A percentile compares a stretch with the other conserved stretches of the same genome.
These are phyloP conservation scores for Cryphonectria carpinicola DNA, from an alignment of 2,329 filamentous ascomycete species.

Conservation along the genomic window DNA sequence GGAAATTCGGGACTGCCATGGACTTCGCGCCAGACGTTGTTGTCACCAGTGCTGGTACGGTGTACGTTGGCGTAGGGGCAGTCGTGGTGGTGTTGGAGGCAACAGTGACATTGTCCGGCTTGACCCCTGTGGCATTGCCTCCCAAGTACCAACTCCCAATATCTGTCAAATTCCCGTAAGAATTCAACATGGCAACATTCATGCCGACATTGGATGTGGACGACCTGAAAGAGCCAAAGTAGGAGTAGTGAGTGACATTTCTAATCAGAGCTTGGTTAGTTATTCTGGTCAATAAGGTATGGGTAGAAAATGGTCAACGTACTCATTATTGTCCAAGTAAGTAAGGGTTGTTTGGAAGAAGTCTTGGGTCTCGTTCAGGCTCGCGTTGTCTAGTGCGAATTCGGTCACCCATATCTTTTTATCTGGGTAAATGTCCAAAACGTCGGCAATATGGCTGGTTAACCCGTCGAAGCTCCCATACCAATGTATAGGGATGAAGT, in stretches of 20 bases:
- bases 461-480: constrained; percentile 17
- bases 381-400: constrained; percentile 16
- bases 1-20: background rate
- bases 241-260: constrained; percentile 17
- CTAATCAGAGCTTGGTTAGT: background rate
- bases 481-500: constrained; percentile 22
- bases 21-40: constrained; percentile 1
- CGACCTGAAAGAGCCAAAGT: constrained; percentile 20
- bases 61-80: constrained; percentile 11
- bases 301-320: background rate
- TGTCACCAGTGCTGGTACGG: constrained; percentile 15
- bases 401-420: constrained; percentile 20
- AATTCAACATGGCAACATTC: constrained; percentile 22
- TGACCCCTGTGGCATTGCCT: constrained; percentile 19
- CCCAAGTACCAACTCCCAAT: constrained; percentile 18
- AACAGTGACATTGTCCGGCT: constrained; percentile 18
- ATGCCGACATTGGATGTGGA: constrained; percentile 20
- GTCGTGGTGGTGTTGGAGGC: constrained; percentile 1
- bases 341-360: constrained; percentile 11
- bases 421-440: constrained; percentile 10
- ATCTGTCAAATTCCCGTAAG: constrained; percentile 10
- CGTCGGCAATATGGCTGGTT: constrained; percentile 14
- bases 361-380: constrained; percentile 9
- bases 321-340: background rate
- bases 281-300: background rate